Conservation (phyloP, 305 asterid species). For the Lippia alba region DNA sequence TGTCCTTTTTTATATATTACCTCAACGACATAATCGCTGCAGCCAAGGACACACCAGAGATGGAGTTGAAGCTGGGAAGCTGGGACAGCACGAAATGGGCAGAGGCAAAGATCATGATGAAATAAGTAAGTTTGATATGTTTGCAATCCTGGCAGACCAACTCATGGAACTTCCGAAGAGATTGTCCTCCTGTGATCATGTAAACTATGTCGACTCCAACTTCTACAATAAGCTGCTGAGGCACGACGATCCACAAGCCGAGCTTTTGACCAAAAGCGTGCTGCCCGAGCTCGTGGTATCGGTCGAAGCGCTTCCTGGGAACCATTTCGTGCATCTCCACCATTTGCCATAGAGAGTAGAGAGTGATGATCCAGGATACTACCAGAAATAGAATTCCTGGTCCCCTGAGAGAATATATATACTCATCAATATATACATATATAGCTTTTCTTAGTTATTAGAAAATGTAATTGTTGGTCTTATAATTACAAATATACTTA, state of each 20-base stretch:
- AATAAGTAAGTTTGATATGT: conserved; percentile 45
- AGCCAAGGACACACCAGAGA: conserved; percentile 53
- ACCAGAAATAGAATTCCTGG: conserved; percentile 52
- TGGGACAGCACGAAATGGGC: conserved; percentile 53
- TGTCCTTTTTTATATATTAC: conserved; percentile 26
- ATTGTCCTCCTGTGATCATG: conserved; percentile 60
- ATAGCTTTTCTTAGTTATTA: no score
- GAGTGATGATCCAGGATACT: conserved; percentile 53
- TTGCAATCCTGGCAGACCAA: conserved; percentile 39
- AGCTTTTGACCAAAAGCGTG: conserved; percentile 58
- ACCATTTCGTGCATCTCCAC: conserved; percentile 62
- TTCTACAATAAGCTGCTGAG: conserved; percentile 50
- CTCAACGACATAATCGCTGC: conserved; percentile 57
- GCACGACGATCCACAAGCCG: conserved; percentile 59
- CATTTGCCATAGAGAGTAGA: conserved; percentile 63
- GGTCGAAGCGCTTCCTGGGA: conserved; percentile 59
- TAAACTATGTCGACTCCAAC: conserved; percentile 57
- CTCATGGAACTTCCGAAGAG: conserved; percentile 48
- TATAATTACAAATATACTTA: no score
- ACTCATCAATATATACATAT: no score
- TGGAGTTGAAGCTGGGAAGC: conserved; percentile 52
- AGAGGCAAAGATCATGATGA: conserved; percentile 57
- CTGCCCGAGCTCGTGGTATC: conserved; percentile 68
- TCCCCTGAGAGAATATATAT: conserved; percentile 46
- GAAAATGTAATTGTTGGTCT: no score